A percentile compares a stretch with the other conserved stretches of the same genome.
Conservation (phyloP, 768 basidiomycete species). For the Melanogaster broomeanus region DNA sequence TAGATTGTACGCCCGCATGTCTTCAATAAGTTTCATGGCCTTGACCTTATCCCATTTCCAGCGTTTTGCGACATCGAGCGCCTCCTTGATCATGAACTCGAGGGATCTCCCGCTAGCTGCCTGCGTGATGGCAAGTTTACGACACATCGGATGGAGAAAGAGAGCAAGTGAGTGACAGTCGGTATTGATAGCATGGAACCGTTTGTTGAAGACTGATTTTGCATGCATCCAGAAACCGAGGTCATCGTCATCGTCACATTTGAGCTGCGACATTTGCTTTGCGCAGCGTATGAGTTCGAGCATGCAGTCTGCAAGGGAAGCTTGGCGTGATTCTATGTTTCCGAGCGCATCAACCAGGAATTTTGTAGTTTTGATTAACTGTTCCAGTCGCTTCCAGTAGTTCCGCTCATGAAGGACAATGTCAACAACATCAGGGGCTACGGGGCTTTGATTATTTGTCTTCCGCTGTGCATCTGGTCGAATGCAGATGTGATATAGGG, state of each 20-base stretch:
- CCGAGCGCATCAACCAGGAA: slow-evolving; percentile 32
- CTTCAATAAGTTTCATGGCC: neutral
- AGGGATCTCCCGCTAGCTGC: slow-evolving; percentile 1
- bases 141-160: slow-evolving; percentile 20
- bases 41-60: too few relatives aligned
- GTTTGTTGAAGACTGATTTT: slow-evolving; percentile 10
- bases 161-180: slow-evolving; percentile 17
- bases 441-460: slow-evolving; percentile 16
- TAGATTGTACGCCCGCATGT: neutral
- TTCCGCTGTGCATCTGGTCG: slow-evolving; percentile 12
- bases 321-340: slow-evolving; percentile 25
- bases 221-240: slow-evolving; percentile 12
- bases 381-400: slow-evolving; percentile 14
- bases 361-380: slow-evolving; percentile 20
- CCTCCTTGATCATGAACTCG: neutral
- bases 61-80: neutral
- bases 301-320: slow-evolving; percentile 31
- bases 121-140: too few relatives aligned
- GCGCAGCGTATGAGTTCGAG: slow-evolving; percentile 26
- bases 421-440: slow-evolving; percentile 9
- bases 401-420: too few relatives aligned
- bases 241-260: slow-evolving; percentile 2
- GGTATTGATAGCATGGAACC: slow-evolving; percentile 22
- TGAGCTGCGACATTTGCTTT: too few relatives aligned
- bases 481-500: too few relatives aligned